These are phyloP conservation scores for Aspergillus chevalieri DNA, from an alignment of 2,329 filamentous ascomycete genomes.

Conservation along the genomic window DNA sequence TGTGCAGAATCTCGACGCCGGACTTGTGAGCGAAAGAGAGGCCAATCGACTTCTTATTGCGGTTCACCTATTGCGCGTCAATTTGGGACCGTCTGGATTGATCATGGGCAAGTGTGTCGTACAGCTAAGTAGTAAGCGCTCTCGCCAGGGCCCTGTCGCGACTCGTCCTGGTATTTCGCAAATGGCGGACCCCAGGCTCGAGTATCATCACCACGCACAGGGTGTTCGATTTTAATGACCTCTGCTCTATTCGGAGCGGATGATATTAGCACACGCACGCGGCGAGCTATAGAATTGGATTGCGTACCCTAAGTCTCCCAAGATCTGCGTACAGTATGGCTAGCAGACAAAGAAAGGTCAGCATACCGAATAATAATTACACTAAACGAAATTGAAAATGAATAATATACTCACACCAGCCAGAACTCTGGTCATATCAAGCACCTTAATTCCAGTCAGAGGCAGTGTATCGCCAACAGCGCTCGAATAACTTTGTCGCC, in stretches of 20 bases:
- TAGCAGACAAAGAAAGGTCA: constrained; percentile 34
- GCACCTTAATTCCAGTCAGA: constrained; percentile 75
- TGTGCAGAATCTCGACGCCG: constrained; percentile 81
- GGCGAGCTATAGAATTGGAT: background rate
- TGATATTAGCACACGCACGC: background rate
- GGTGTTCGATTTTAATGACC: constrained; percentile 96
- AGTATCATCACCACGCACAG: constrained; percentile 84
- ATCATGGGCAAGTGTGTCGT: constrained; percentile 13
- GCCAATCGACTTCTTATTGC: constrained; percentile 92
- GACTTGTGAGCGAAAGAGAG: constrained; percentile 82
- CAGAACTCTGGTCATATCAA: constrained; percentile 95
- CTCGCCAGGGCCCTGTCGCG: constrained; percentile 65
- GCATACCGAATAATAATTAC: constrained; percentile 1
- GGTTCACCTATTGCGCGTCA: constrained; percentile 62
- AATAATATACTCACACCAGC: constrained; percentile 64
- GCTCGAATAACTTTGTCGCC: constrained; percentile 35
- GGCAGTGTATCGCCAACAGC: constrained; percentile 52
- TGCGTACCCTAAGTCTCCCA: constrained; percentile 86
- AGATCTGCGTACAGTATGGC: constrained; percentile 96
- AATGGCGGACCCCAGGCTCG: constrained; percentile 95
- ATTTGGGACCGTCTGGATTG: background rate
- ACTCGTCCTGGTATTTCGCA: constrained; percentile 63
- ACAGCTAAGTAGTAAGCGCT: constrained; percentile 92
- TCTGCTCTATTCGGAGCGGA: constrained; percentile 60
- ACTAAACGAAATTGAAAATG: background rate